These are phyloP conservation scores for Trichophaea hybrida DNA, from an alignment of 2,329 filamentous ascomycete species.

Conservation along the genomic window DNA sequence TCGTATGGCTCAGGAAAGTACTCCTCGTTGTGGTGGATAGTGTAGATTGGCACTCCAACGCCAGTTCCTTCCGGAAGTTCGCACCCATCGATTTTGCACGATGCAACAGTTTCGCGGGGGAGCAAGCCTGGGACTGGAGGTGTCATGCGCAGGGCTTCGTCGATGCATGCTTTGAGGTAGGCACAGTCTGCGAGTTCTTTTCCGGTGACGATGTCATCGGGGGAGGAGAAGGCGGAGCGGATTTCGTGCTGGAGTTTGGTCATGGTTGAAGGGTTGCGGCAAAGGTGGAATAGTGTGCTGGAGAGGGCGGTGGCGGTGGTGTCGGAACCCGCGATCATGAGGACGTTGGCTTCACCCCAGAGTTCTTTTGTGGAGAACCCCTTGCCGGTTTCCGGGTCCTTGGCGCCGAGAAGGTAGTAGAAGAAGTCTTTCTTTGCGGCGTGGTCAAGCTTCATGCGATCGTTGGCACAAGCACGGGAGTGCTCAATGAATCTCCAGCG, in stretches of 20 bases:
- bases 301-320: constrained; percentile 53
- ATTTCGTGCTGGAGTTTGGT: constrained; percentile 39
- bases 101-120: constrained; percentile 43
- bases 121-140: constrained; percentile 47
- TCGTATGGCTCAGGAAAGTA: constrained; percentile 48
- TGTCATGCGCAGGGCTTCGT: constrained; percentile 50
- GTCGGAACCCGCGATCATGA: constrained; percentile 40
- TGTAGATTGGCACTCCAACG: constrained; percentile 51
- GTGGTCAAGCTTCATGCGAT: constrained; percentile 51
- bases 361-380: constrained; percentile 52
- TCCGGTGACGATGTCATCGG: constrained; percentile 44
- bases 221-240: constrained; percentile 37
- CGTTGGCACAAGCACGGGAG: constrained; percentile 50
- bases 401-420: constrained; percentile 57
- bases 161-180: constrained; percentile 51
- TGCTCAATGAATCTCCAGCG: constrained; percentile 58
- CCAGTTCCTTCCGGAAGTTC: constrained; percentile 44
- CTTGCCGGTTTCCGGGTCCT: constrained; percentile 54
- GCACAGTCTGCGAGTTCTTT: constrained; percentile 37
- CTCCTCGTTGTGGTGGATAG: constrained; percentile 50
- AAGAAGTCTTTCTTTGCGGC: constrained; percentile 60
- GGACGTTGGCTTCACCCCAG: constrained; percentile 55
- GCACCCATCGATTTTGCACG: constrained; percentile 41
- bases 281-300: constrained; percentile 48
- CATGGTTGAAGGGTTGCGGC: constrained; percentile 39